Base-by-base conservation (phyloP, 2,329 filamentous ascomycete species). In the Leptographium procerum region DNA sequence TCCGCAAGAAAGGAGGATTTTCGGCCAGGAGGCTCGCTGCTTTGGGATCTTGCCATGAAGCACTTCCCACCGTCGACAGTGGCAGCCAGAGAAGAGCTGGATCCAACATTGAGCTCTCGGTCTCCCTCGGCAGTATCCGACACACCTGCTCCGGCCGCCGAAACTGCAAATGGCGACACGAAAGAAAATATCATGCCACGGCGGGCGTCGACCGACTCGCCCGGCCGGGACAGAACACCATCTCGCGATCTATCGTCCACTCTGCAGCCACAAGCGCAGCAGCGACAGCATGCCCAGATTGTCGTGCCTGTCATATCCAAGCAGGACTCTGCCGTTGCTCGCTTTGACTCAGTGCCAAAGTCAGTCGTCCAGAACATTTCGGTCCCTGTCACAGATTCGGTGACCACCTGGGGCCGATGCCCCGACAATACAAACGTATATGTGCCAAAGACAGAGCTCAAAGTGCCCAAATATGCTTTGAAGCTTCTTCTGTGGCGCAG, bases 401-500 rank as follows among this genome's bases (percentile, higher is more conserved):
- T 89, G 63, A 83, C 86, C 0, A 87, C 85, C 0, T 97, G 90
- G 84, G 92, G 92, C 33, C 84, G 92, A 29, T 81, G 82, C 0
- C 74, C 72, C 1, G 75, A 79, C 24, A 91, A 90, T 65, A 92
- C 87, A 0, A 72, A 85, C 33, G 75, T 85, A 2, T 89, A 91
- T 65, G 71, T 79, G 1, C 75, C 85, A 53, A 73, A 70, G 33
- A 72, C 74, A 28, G 89, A 96, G 63, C 79, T 77, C 2, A 85
- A 85, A 19, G 83, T 97, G 40, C 89, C 91, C 1, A 92, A 92
- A 67, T 85, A 86, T 62, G 90, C 89, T 0, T 83, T 96, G 64
- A 86, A 88, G 65, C 75, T 96, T 43, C 77, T 89, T 36, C 82
- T 94, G 33, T 90, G 87, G 79, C 85, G 82, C 57, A 80, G 84